A percentile compares a stretch with the other conserved stretches of the same genome.
Evolutionary conservation across 352 stramenopile species (phyloP).

Genomic region (Globisporangium radiosum): DNA sequence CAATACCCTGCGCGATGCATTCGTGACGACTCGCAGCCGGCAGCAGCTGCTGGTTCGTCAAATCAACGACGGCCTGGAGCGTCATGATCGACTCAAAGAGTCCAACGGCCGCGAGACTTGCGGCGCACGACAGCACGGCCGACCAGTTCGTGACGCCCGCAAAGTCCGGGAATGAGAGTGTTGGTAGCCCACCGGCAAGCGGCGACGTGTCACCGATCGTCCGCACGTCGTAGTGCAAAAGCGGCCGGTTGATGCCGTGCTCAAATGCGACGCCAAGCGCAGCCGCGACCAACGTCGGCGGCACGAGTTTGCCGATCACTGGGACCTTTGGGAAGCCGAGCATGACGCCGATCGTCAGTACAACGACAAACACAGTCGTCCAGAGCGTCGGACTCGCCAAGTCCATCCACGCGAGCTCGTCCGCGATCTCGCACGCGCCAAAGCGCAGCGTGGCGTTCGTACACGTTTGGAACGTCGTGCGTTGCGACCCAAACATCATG

Average conservation of each 20-base stretch:
- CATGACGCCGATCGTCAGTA: constrained; percentile 85
- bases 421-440: constrained; percentile 63
- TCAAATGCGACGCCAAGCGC: constrained; percentile 79
- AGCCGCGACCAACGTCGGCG: constrained; percentile 74
- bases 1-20: constrained; percentile 84
- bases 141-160: constrained; percentile 45
- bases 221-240: constrained; percentile 69
- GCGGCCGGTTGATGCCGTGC: constrained; percentile 75
- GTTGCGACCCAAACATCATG: constrained; percentile 93
- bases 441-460: constrained; percentile 47
- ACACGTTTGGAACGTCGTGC: constrained; percentile 87
- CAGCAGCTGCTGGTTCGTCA: constrained; percentile 72
- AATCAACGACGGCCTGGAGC: constrained; percentile 89
- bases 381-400: constrained; percentile 40
- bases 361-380: constrained; percentile 63
- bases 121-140: constrained; percentile 79
- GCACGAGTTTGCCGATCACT: constrained; percentile 55
- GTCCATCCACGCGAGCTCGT: constrained; percentile 73
- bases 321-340: constrained; percentile 66
- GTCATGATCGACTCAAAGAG: constrained; percentile 94
- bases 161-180: constrained; percentile 46
- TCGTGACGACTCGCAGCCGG: constrained; percentile 61
- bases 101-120: constrained; percentile 88
- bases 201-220: constrained; percentile 72
- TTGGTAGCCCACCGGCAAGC: constrained; percentile 40